phyloP scores from a whole-genome alignment of 306 rosid genomes.

The Betula pendula region DNA sequence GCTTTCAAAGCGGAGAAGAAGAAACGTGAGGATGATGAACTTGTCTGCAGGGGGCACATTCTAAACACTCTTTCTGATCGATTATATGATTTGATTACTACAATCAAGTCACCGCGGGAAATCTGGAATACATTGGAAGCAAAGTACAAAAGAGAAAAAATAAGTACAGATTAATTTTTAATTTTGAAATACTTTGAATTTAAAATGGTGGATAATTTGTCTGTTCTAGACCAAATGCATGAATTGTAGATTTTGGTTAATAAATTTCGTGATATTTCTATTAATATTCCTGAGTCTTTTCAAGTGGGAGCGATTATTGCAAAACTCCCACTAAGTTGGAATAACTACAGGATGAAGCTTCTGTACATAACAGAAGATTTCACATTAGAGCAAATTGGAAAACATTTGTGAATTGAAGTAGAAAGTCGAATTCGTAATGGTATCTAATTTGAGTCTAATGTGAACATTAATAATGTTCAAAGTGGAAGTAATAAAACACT shows the following conservation, averaged over 20 bases:
- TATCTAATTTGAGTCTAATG: not conserved
- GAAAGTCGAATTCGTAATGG: not conserved
- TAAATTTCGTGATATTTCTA: too few relatives aligned
- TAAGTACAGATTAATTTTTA: not conserved
- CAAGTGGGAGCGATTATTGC: too few relatives aligned
- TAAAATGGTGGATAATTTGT: too few relatives aligned
- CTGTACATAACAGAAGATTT: not conserved
- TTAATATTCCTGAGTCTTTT: too few relatives aligned
- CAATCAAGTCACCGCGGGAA: not conserved
- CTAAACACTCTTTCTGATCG: not conserved
- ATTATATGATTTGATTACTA: not conserved
- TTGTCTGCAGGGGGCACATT: not conserved
- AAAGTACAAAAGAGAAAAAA: constrained; percentile 2
- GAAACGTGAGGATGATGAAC: constrained; percentile 6
- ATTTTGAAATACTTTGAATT: constrained; percentile 4
- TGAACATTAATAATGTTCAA: too few relatives aligned
- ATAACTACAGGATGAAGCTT: constrained; percentile 8
- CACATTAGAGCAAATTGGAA: not conserved
- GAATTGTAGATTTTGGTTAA: too few relatives aligned
- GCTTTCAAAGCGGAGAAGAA: not conserved
- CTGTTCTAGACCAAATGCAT: too few relatives aligned
- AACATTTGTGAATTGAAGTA: not conserved
- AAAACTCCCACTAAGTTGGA: not conserved
- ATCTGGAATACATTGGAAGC: not conserved
- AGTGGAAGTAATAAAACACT: not conserved